phyloP scores from a whole-genome alignment of 2,329 filamentous ascomycete species.

The Myriosclerotinia duriaeana region DNA sequence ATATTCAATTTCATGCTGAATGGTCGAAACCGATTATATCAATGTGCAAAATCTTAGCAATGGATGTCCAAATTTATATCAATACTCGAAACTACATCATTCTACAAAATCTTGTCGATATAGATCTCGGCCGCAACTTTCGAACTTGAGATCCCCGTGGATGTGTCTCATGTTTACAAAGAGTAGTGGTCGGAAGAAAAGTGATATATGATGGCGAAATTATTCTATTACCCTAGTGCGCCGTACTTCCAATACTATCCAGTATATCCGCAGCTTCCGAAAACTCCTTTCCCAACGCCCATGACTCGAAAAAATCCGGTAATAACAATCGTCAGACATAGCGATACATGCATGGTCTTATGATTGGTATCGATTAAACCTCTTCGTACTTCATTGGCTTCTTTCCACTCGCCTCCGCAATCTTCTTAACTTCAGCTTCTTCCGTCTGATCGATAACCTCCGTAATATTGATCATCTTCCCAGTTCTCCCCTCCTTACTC shows the following conservation, averaged over 20 bases:
- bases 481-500: slow-evolving; percentile 19
- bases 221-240: neutral
- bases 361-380: neutral
- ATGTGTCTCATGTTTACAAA: too few species aligned
- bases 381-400: slow-evolving; percentile 12
- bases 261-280: slow-evolving; percentile 7
- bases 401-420: slow-evolving; percentile 21
- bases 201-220: too few species aligned
- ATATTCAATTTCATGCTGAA: too few species aligned
- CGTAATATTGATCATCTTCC: slow-evolving; percentile 6
- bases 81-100: too few species aligned
- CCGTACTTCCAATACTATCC: slow-evolving; percentile 2
- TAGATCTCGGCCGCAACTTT: too few species aligned
- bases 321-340: neutral
- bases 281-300: slow-evolving; percentile 11
- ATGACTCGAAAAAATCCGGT: neutral
- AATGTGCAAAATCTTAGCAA: too few species aligned
- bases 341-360: neutral
- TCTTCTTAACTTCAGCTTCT: slow-evolving; percentile 20
- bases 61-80: too few species aligned
- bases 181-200: too few species aligned
- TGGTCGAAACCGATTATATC: too few species aligned
- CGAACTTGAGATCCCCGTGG: too few species aligned
- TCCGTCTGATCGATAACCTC: slow-evolving; percentile 11
- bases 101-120: too few species aligned